Conservation (phyloP, 2,329 filamentous ascomycete genomes). For the Scedosporium dehoogii region DNA sequence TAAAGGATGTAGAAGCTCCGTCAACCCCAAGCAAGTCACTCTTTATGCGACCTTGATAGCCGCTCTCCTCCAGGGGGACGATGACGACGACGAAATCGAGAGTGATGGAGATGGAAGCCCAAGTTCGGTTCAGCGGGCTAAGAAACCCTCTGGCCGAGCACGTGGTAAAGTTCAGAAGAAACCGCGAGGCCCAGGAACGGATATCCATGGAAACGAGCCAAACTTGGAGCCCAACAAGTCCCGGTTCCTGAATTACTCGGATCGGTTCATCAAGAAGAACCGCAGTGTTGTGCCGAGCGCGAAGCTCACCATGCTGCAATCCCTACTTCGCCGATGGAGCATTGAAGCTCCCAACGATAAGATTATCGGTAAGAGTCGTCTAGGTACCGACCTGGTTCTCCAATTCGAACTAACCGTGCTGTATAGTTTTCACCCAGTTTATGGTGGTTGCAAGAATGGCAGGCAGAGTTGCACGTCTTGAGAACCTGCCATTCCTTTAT, state of each 20-base stretch:
- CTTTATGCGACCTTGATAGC: too few species aligned
- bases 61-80: too few species aligned
- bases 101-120: too few species aligned
- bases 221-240: not conserved
- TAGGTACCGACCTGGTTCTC: too few species aligned
- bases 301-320: slow-evolving; percentile 21
- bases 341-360: slow-evolving; percentile 23
- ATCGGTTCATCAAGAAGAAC: not conserved
- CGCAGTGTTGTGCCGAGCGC: slow-evolving; percentile 14
- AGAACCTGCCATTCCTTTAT: slow-evolving; percentile 25
- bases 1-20: too few species aligned
- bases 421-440: slow-evolving; percentile 26
- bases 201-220: not conserved
- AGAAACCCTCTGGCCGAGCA: too few species aligned
- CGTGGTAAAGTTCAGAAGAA: not conserved
- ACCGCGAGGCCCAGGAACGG: not conserved
- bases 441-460: slow-evolving; percentile 21
- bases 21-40: too few species aligned
- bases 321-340: slow-evolving; percentile 17
- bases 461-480: slow-evolving; percentile 22
- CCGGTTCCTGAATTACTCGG: not conserved
- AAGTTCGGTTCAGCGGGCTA: too few species aligned
- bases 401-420: accelerated
- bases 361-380: slow-evolving; percentile 22
- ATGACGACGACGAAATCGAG: too few species aligned